A percentile compares a stretch with the other conserved stretches of the same genome.
These are phyloP conservation scores for Zoysia matrella DNA, from an alignment of 202 grass and related monocot genomes.

Conservation along the genomic window DNA sequence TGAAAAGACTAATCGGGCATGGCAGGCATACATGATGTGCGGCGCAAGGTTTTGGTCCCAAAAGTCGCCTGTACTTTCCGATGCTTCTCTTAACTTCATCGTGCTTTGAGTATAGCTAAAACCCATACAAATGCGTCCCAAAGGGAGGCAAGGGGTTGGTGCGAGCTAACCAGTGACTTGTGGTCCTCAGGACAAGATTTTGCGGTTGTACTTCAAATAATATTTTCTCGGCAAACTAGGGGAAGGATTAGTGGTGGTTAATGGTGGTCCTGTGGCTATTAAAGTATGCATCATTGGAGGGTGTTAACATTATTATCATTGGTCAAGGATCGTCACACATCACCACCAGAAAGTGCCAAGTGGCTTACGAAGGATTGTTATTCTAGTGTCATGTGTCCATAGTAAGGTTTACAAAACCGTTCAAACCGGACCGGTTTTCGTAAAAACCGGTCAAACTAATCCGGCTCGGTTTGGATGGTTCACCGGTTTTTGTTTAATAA, in stretches of 20 bases:
- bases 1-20: constrained; percentile 4
- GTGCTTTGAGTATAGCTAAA: constrained; percentile 44
- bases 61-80: constrained; percentile 23
- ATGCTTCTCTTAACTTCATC: constrained; percentile 30
- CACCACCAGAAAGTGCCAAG: constrained; percentile 38
- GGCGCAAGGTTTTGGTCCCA: constrained; percentile 28
- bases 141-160: constrained; percentile 40
- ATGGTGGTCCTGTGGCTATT: constrained; percentile 37
- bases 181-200: constrained; percentile 55
- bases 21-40: constrained; percentile 24
- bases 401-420: no score
- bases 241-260: background rate
- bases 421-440: no score
- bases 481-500: no score
- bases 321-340: constrained; percentile 43
- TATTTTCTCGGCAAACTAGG: constrained; percentile 43
- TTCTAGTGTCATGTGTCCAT: constrained; percentile 13
- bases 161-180: constrained; percentile 44
- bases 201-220: constrained; percentile 35
- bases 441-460: no score
- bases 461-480: no score
- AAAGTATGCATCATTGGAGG: constrained; percentile 35
- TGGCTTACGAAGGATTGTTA: constrained; percentile 34
- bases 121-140: constrained; percentile 51
- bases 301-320: constrained; percentile 58